Evolutionary conservation across 2,329 filamentous ascomycete genomes (phyloP).

Genomic region (Lecanicillium sp.): DNA sequence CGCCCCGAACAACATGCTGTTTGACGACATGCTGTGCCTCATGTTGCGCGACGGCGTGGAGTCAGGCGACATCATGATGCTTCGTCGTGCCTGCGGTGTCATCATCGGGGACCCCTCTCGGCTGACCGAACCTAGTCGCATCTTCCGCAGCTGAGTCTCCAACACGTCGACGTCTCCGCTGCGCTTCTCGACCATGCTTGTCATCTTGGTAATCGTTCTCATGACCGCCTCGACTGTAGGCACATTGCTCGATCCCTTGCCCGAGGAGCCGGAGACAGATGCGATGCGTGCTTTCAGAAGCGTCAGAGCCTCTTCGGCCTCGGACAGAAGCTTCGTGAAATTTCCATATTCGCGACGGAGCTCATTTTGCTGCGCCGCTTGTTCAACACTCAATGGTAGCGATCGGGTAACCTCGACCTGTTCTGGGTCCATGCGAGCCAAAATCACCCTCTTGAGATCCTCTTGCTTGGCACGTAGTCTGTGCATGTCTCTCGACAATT

Average conservation of each 20-base stretch:
- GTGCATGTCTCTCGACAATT: constrained; percentile 61
- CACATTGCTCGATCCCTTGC: constrained; percentile 40
- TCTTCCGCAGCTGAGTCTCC: constrained; percentile 74
- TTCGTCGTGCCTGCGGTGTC: constrained; percentile 29
- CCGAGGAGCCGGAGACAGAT: constrained; percentile 41
- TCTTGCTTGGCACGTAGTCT: constrained; percentile 68
- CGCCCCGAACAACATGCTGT: constrained; percentile 31
- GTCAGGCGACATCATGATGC: constrained; percentile 35
- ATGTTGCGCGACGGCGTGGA: constrained; percentile 32
- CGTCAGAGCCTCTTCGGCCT: constrained; percentile 73
- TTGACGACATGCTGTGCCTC: constrained; percentile 29
- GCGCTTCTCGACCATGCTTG: constrained; percentile 81
- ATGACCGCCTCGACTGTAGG: constrained; percentile 90
- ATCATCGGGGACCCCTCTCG: constrained; percentile 35
- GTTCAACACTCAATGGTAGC: constrained; percentile 76
- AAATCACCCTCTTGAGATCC: constrained; percentile 70
- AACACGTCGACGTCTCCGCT: constrained; percentile 86
- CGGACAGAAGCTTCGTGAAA: constrained; percentile 66
- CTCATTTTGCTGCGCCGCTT: constrained; percentile 75
- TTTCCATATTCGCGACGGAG: constrained; percentile 67
- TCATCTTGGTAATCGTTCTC: constrained; percentile 89
- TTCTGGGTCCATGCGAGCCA: constrained; percentile 60
- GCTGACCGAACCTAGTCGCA: constrained; percentile 45
- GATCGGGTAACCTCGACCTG: constrained; percentile 56
- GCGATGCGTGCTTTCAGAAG: constrained; percentile 74